Evolutionary conservation across 257 asterid species (phyloP), one percentile per base, ranked within the genome.

Genomic region (Jasminum sambac): DNA sequence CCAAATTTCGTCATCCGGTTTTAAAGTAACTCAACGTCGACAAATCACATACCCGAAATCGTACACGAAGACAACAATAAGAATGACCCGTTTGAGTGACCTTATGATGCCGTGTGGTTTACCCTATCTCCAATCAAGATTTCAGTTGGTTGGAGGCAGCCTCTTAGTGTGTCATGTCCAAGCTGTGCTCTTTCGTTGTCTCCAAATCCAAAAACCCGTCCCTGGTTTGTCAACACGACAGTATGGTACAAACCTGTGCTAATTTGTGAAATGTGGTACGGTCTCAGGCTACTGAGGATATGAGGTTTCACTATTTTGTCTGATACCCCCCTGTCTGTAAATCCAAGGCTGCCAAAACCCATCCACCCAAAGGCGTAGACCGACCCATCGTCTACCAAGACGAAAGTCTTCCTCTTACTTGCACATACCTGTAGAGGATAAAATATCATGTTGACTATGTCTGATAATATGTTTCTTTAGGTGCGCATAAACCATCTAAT

Each of bases 231-330:
- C 39, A 90, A 83, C 26, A 87, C 87, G 39, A 90, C 89, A 0
- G 86, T 82, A 78, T 90, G 97, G 87, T 90, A 88, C 74, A 90
- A 78, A 13, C 92, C 97, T 5, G 97, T 88, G 89, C 97, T 90
- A n/a, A 88, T 89, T 78, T 90, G 97, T 40, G 96, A 82, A 42
- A 88, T 81, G 70, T 79, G 90, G 79, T 81, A 85, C 43, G 78
- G 48, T 75, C 75, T 86, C 78, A 90, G 72, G 87, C 89, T 85
- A 39, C 87, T 87, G 2, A 90, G 78, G 26, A 86, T 84, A 21
- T 72, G 87, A 36, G 97, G 96, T 37, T 60, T 81, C 70, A 81
- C 14, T 52, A 90, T 66, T 80, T 88, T 88, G 63, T 85, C 89
- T 5, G 90, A 90, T 12, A 78, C 78, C 16, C 82, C 84, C 59